A percentile compares a stretch with the other conserved stretches of the same genome.
These are phyloP conservation scores for Pythium sukuiense DNA, from an alignment of 352 stramenopile genomes.

Conservation along the genomic window DNA sequence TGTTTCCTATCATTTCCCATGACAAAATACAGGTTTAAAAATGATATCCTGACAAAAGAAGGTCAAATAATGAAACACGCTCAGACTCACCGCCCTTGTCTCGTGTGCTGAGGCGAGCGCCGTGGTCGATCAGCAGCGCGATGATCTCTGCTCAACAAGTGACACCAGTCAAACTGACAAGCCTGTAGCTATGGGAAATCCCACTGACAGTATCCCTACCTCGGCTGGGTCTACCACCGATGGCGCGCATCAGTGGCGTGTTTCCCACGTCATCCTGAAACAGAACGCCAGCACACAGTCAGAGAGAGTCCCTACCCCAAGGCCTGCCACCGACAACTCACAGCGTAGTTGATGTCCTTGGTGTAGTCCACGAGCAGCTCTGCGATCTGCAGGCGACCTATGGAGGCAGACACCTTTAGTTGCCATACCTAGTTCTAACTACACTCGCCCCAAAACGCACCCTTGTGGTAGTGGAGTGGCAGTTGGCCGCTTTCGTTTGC, in stretches of 20 bases:
- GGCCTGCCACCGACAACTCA: slow-evolving; percentile 22
- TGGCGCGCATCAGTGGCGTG: slow-evolving; percentile 60
- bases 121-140: slow-evolving; percentile 58
- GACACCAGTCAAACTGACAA: neutral
- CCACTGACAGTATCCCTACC: slow-evolving; percentile 27
- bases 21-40: neutral
- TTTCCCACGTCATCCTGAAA: slow-evolving; percentile 57
- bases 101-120: slow-evolving; percentile 50
- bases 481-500: slow-evolving; percentile 74
- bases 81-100: slow-evolving; percentile 39
- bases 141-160: slow-evolving; percentile 41
- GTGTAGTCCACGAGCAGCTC: slow-evolving; percentile 74
- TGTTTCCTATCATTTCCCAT: slow-evolving; percentile 43
- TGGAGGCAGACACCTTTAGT: neutral
- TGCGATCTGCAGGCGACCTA: slow-evolving; percentile 61
- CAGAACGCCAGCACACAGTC: neutral
- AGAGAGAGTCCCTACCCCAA: neutral
- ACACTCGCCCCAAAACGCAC: slow-evolving; percentile 18
- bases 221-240: slow-evolving; percentile 54
- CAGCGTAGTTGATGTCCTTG: slow-evolving; percentile 56
- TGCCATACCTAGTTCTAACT: neutral
- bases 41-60: neutral
- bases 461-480: slow-evolving; percentile 74
- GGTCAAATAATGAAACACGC: neutral
- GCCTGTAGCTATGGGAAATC: neutral